A percentile compares a stretch with the other conserved stretches of the same genome.
These are phyloP conservation scores for Nicotiana tabacum DNA, from an alignment of 257 asterid species.

Conservation along the genomic window DNA sequence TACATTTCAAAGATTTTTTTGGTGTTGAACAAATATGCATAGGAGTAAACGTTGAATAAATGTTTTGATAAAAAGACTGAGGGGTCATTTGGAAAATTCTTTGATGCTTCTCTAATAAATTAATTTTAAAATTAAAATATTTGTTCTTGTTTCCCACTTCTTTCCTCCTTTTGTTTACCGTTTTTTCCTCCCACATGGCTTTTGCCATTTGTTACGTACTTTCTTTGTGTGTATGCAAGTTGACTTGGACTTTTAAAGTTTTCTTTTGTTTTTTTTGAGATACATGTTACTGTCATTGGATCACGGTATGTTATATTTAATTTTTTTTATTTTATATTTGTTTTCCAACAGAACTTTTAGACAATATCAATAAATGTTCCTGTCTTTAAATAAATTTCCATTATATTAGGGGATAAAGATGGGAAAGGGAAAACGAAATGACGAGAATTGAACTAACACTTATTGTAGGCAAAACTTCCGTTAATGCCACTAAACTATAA, in stretches of 20 bases:
- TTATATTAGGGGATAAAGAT: too few relatives aligned
- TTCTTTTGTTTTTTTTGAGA: not conserved
- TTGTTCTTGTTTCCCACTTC: not conserved
- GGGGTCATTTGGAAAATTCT: not conserved
- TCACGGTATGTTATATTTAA: not conserved
- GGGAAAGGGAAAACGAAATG: too few relatives aligned
- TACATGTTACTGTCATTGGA: not conserved
- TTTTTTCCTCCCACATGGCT: not conserved
- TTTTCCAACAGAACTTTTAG: not conserved
- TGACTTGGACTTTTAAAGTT: not conserved
- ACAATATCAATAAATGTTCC: not conserved
- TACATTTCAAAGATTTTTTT: not conserved
- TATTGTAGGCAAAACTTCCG: too few relatives aligned
- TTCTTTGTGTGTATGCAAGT: not conserved
- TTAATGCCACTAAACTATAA: too few relatives aligned
- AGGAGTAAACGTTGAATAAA: constrained; percentile 1
- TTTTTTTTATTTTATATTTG: not conserved
- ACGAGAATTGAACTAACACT: too few relatives aligned
- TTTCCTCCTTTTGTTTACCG: not conserved
- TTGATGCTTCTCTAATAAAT: not conserved
- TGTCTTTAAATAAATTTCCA: too few relatives aligned
- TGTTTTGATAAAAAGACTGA: not conserved
- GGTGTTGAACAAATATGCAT: not conserved
- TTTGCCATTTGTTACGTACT: not conserved
- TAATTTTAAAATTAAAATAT: not conserved